phyloP scores from a whole-genome alignment of 2,329 filamentous ascomycete genomes.

The Aschersonia sp. region DNA sequence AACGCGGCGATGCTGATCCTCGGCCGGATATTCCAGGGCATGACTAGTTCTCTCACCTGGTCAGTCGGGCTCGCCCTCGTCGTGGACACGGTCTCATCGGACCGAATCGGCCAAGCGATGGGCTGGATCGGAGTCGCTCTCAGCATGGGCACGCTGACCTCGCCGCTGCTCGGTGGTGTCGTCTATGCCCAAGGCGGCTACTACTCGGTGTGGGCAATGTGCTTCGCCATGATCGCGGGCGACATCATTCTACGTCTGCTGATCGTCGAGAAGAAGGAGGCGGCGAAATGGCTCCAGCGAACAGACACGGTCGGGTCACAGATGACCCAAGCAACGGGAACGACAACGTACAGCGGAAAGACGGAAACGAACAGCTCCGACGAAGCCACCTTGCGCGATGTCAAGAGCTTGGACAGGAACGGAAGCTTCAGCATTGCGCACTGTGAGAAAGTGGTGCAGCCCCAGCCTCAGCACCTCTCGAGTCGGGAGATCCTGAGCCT shows the following conservation, averaged over 20 bases:
- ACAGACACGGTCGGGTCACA: not conserved
- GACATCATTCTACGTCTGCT: slow-evolving; percentile 17
- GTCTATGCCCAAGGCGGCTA: slow-evolving; percentile 18
- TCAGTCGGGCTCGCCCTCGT: slow-evolving; percentile 21
- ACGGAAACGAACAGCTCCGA: too few species aligned
- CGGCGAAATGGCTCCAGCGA: slow-evolving; percentile 11
- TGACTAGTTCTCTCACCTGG: slow-evolving; percentile 19
- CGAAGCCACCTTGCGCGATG: too few species aligned
- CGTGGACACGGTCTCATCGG: slow-evolving; percentile 17
- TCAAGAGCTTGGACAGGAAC: too few species aligned
- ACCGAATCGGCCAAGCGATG: slow-evolving; percentile 16
- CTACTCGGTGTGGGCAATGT: slow-evolving; percentile 20
- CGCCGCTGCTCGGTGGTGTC: slow-evolving; percentile 18
- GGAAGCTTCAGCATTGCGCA: not conserved
- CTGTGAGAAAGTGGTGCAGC: too few species aligned
- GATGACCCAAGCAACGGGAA: not conserved
- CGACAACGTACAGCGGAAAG: not conserved
- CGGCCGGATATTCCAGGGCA: slow-evolving; percentile 17
- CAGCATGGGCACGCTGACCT: slow-evolving; percentile 16
- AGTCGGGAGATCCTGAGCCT: slow-evolving; percentile 11
- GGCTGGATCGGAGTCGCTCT: slow-evolving; percentile 18
- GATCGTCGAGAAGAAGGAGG: slow-evolving; percentile 18
- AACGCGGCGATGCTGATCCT: slow-evolving; percentile 17
- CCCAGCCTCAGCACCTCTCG: not conserved
- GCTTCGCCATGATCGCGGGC: slow-evolving; percentile 17